Percentiles rank a stretch among this genome's conserved stretches.
phyloP scores from a whole-genome alignment of 768 basidiomycete species.

The Ramaria sp. region DNA sequence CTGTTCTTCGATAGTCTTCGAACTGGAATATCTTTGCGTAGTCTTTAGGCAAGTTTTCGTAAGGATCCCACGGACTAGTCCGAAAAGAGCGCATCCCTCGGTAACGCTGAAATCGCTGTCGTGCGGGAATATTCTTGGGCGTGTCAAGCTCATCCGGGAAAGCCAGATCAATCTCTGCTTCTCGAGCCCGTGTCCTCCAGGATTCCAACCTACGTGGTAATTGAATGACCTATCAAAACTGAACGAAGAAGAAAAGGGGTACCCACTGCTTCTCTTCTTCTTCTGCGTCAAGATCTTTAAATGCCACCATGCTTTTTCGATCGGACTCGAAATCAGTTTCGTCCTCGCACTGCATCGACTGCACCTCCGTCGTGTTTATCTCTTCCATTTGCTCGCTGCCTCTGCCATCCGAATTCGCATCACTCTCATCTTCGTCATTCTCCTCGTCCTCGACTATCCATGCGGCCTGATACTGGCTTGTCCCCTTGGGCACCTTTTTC shows the following conservation, averaged over 20 bases:
- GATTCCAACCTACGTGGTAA: slow-evolving; percentile 41
- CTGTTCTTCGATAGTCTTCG: slow-evolving; percentile 86
- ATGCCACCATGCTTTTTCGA: slow-evolving; percentile 40
- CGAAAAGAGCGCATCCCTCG: slow-evolving; percentile 87
- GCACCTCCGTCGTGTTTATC: slow-evolving; percentile 47
- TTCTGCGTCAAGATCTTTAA: slow-evolving; percentile 70
- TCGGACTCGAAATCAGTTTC: slow-evolving; percentile 48
- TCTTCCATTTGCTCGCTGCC: slow-evolving; percentile 33
- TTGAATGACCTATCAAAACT: neutral
- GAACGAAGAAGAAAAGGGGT: slow-evolving; percentile 1
- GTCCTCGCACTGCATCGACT: slow-evolving; percentile 40
- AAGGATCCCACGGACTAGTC: slow-evolving; percentile 96
- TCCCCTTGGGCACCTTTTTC: slow-evolving; percentile 86
- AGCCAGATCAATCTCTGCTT: slow-evolving; percentile 71
- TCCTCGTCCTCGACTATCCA: slow-evolving; percentile 88
- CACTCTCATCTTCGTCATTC: slow-evolving; percentile 38
- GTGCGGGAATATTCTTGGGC: slow-evolving; percentile 72
- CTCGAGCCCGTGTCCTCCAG: slow-evolving; percentile 56
- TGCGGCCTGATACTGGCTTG: slow-evolving; percentile 92
- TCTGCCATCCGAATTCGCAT: slow-evolving; percentile 13
- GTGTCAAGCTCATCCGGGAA: slow-evolving; percentile 98
- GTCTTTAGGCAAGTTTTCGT: slow-evolving; percentile 88
- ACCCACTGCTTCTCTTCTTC: slow-evolving; percentile 83
- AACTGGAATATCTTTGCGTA: slow-evolving; percentile 96
- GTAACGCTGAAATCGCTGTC: slow-evolving; percentile 80